A percentile compares a stretch with the other conserved stretches of the same genome.
Evolutionary conservation across 2,329 filamentous ascomycete species (phyloP).

Genomic region (Xylaria arbuscula): DNA sequence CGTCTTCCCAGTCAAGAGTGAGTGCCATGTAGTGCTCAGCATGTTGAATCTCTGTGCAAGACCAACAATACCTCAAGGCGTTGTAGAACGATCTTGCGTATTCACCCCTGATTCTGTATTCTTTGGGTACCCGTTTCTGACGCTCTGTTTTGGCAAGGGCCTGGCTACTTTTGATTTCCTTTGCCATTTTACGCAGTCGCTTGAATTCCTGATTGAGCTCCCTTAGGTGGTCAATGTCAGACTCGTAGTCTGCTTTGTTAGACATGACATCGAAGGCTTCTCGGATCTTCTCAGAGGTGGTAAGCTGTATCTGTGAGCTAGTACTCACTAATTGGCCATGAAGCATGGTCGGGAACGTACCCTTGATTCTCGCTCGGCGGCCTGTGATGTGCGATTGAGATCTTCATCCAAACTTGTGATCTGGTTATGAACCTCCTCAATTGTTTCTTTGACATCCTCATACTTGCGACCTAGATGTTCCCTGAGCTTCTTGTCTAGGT

Average conservation of each 20-base stretch:
- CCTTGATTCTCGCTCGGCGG: neutral
- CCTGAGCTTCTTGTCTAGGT: constrained; percentile 22
- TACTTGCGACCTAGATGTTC: constrained; percentile 31
- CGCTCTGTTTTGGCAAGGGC: neutral
- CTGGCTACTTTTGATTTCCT: constrained; percentile 20
- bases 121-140: constrained; percentile 1
- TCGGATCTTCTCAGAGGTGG: constrained; percentile 10
- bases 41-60: neutral
- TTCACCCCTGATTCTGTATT: constrained; percentile 5
- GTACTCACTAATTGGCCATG: neutral
- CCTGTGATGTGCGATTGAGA: constrained; percentile 12
- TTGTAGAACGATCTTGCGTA: constrained; percentile 10
- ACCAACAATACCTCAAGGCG: constrained; percentile 8
- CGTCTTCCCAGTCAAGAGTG: neutral
- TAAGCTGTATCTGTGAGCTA: constrained; percentile 3
- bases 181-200: constrained; percentile 32
- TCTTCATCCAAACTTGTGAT: constrained; percentile 8
- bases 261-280: constrained; percentile 24
- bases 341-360: neutral
- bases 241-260: constrained; percentile 30
- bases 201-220: constrained; percentile 35
- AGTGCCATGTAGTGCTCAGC: constrained; percentile 4
- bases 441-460: constrained; percentile 22
- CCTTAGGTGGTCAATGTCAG: constrained; percentile 25
- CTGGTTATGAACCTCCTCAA: constrained; percentile 25